Evolutionary conservation across 2,329 filamentous ascomycete species (phyloP).

Genomic region (Fusarium cicatricum): DNA sequence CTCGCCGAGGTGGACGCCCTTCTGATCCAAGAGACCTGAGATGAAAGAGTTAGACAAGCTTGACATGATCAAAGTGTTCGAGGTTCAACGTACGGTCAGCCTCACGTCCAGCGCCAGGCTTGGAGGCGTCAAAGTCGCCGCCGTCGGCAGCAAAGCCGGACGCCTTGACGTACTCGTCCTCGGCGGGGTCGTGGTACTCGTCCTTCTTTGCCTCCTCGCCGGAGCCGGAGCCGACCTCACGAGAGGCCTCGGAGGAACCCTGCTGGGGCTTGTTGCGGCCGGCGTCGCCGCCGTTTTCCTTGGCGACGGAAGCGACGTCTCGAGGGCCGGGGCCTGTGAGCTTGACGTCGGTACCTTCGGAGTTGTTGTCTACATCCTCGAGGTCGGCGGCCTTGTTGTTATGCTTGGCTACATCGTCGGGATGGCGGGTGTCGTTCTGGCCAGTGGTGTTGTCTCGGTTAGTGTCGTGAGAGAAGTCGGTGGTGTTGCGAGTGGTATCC

Average conservation of each 20-base stretch:
- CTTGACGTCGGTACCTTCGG: constrained; percentile 43
- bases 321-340: constrained; percentile 40
- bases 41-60: constrained; percentile 10
- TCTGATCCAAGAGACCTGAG: constrained; percentile 47
- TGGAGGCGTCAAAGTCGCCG: constrained; percentile 71
- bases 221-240: constrained; percentile 21
- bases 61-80: background rate
- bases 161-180: constrained; percentile 64
- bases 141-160: constrained; percentile 69
- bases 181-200: constrained; percentile 57
- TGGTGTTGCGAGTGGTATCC: no score
- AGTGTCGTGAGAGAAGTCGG: background rate
- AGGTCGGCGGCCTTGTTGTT: constrained; percentile 46
- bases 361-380: constrained; percentile 42
- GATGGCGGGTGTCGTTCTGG: constrained; percentile 53
- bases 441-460: constrained; percentile 31
- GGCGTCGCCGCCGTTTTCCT: constrained; percentile 46
- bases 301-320: constrained; percentile 49
- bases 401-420: constrained; percentile 43
- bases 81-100: constrained; percentile 65
- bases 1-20: constrained; percentile 39
- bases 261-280: constrained; percentile 27
- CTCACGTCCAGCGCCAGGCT: constrained; percentile 70
- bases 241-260: constrained; percentile 4
- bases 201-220: constrained; percentile 13